Conservation (phyloP, 2,329 filamentous ascomycete genomes). For the Lachnellula suecica region DNA sequence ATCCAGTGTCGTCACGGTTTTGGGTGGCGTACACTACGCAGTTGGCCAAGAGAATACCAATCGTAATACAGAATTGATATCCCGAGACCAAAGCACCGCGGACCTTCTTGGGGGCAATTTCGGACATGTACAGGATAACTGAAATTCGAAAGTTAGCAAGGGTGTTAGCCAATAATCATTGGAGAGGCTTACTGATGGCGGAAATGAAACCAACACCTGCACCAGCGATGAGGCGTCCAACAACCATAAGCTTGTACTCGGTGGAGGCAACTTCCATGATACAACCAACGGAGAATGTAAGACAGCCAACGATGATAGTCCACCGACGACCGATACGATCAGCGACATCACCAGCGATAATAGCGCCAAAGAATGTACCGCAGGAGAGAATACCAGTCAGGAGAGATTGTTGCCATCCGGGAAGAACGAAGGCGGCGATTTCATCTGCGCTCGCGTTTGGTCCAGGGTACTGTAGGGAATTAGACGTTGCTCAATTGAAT, state of each 20-base stretch:
- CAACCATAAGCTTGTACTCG: slow-evolving; percentile 44
- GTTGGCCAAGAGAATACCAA: slow-evolving; percentile 74
- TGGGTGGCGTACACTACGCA: slow-evolving; percentile 73
- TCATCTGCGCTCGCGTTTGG: slow-evolving; percentile 48
- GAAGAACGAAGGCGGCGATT: slow-evolving; percentile 62
- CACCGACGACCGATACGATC: slow-evolving; percentile 70
- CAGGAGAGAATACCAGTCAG: slow-evolving; percentile 66
- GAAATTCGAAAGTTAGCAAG: no score
- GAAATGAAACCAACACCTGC: slow-evolving; percentile 80
- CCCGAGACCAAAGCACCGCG: slow-evolving; percentile 77
- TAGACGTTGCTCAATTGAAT: no score
- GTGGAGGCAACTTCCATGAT: slow-evolving; percentile 62
- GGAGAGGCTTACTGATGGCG: slow-evolving; percentile 53
- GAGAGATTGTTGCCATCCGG: slow-evolving; percentile 60
- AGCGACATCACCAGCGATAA: slow-evolving; percentile 75
- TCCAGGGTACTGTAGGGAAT: slow-evolving; percentile 9
- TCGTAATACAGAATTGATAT: slow-evolving; percentile 82
- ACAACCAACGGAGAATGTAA: slow-evolving; percentile 69
- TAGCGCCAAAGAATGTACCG: slow-evolving; percentile 79
- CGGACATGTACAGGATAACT: slow-evolving; percentile 75
- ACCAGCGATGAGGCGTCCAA: slow-evolving; percentile 73
- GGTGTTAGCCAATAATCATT: no score
- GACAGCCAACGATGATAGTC: slow-evolving; percentile 58
- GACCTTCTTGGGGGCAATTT: slow-evolving; percentile 64
- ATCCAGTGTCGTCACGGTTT: slow-evolving; percentile 57